Evolutionary conservation across 2,329 filamentous ascomycete species (phyloP), one percentile per base, ranked within the genome.

Genomic region (Ceratocystis albifundus): DNA sequence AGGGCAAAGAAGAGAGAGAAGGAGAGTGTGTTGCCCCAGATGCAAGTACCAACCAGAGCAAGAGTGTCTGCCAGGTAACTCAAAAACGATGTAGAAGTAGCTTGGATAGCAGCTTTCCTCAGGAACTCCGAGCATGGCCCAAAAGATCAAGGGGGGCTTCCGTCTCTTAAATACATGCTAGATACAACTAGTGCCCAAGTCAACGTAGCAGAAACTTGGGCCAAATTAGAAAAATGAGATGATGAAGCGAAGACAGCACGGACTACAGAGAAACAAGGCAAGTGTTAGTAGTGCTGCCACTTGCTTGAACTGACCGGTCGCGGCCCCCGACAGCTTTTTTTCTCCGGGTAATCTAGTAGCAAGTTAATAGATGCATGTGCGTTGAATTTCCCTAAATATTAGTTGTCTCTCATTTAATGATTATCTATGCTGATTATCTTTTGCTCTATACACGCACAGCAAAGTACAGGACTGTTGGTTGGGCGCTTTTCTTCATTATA

Each of bases 191-290:
- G 53, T 10, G 4, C 17, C 17, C 15, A 32, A 25, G 22, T 30
- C 55, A 17, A 59, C 15, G 22, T 25, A 6, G 30, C 30, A 59
- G 17, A 7, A 41, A 41, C 10, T 41, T 5, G 15, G 17, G 30
- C 28, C 28, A 36, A 6, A 36, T 6, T n/a, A 20, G 20, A 59
- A 17, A 59, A 59, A 59, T 59, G 28, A 59, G 55, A 59, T 20
- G 55, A 10, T 59, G 55, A 32, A 36, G 28, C 55, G 36, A 7
- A 59, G 7, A n/a, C 55, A 36, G 55, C 55, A 59, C 55, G 55
- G 55, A 59, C 55, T 36, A n/a, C 4, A 36, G 7, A 59, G 55
- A 15, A 59, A 36, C 55, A 15, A 59, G 4, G 55, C 55, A 32
- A n/a, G 5, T 36, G 15, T 36, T 36, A 59, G 25, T 59, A 30